Evolutionary conservation across 208 protist genomes (phyloP), one percentile per base, ranked within the genome.

Genomic region (Leishmania turanica): DNA sequence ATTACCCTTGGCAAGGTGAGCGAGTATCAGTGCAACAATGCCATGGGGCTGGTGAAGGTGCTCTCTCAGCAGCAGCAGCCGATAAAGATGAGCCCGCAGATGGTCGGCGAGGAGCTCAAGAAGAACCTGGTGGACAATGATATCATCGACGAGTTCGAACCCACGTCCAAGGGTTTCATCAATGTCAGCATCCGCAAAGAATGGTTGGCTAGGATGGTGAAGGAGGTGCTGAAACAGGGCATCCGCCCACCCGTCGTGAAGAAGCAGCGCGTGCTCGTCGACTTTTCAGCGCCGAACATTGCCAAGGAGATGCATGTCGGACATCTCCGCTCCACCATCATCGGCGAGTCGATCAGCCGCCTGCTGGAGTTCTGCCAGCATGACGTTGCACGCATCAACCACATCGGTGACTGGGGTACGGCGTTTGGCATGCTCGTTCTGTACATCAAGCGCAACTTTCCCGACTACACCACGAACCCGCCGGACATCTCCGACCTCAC

Each of bases 281-380:
- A 99, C 90, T 99, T 99, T 90, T 99, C 98, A 1, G 99, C 98
- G 66, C 99, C 99, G 53, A 99, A 99, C 90, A 98, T 99, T 79
- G 99, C 99, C 53, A 99, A 99, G 93, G 96, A 99, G 83, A 99
- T 99, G 98, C 99, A 99, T 89, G 99, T 99, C 13, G 99, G 98
- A 51, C 98, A 99, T 85, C 92, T 99, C 24, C 98, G 99, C 58
- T 99, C 99, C 51, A 99, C 99, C 66, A 99, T 99, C 87, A 99
- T 99, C 85, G 99, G 99, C 70, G 99, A 99, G 87, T 90, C 88
- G 72, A 88, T 99, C 76, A 94, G 84, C 76, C 92, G 97, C 37
- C 82, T 99, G 77, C 90, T 99, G 58, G 97, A 99, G 90, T 99
- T 98, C 85, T 96, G 93, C 79, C 92, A 95, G 56, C 93, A 98